phyloP scores from a whole-genome alignment of 1,139 yeast species.

The Martiniozyma asiatica region DNA sequence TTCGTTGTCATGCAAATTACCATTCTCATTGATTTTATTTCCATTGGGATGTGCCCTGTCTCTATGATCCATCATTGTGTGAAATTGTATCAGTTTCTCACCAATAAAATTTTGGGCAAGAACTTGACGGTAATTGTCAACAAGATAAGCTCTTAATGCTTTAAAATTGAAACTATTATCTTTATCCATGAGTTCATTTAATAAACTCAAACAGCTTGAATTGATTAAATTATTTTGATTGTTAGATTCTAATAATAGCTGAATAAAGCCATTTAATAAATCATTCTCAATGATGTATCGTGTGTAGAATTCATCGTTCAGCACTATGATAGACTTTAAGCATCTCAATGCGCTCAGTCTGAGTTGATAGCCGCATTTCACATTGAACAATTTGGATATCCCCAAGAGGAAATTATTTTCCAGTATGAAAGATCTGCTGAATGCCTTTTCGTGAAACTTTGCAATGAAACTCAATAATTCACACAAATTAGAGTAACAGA shows the following conservation, averaged over 20 bases:
- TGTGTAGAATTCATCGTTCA: conserved; percentile 52
- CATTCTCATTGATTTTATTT: too few species aligned
- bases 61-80: too few species aligned
- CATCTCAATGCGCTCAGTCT: conserved; percentile 59
- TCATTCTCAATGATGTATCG: conserved; percentile 45
- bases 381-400: conserved; percentile 32
- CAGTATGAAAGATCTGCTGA: conserved; percentile 50
- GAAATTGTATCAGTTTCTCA: conserved; percentile 15
- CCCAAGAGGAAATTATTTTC: conserved; percentile 45
- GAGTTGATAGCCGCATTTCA: conserved; percentile 33
- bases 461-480: conserved; percentile 60
- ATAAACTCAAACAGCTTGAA: conserved; percentile 65
- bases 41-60: too few species aligned
- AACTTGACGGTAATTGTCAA: conserved; percentile 29
- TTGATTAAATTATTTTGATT: conserved; percentile 52
- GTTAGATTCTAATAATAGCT: conserved; percentile 37
- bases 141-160: conserved; percentile 37
- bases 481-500: conserved; percentile 52
- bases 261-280: conserved; percentile 39
- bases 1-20: too few species aligned
- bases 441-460: conserved; percentile 43
- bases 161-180: conserved; percentile 30
- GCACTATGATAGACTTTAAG: conserved; percentile 42
- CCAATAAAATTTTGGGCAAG: conserved; percentile 26
- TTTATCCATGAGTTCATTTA: conserved; percentile 38